These are phyloP conservation scores for Eimeria praecox DNA, from an alignment of 169 alveolate genomes.

Conservation along the genomic window DNA sequence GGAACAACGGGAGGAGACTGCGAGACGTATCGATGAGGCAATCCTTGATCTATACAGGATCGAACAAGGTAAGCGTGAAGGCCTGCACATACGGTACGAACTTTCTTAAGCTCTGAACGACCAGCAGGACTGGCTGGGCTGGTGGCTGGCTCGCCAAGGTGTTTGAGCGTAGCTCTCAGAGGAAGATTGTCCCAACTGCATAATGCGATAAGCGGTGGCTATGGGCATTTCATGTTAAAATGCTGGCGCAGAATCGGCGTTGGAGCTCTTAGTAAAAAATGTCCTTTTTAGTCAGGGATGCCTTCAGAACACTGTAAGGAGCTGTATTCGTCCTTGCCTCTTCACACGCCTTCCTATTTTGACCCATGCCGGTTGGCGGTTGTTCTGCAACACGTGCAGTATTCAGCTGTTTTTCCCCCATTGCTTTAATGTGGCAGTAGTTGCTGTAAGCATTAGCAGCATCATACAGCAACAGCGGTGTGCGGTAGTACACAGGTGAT, in stretches of 20 bases:
- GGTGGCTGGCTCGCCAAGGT: background rate
- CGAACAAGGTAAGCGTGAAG: constrained; percentile 73
- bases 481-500: background rate
- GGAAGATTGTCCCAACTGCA: background rate
- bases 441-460: background rate
- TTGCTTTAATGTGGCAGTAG: background rate
- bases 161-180: background rate
- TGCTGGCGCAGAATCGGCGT: constrained; percentile 71
- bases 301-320: constrained; percentile 63
- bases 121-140: background rate
- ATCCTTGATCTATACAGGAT: constrained; percentile 79
- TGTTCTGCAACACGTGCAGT: background rate
- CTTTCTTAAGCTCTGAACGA: background rate
- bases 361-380: background rate
- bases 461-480: background rate
- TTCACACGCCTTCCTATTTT: background rate
- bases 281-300: constrained; percentile 70
- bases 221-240: background rate
- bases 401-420: too few relatives aligned
- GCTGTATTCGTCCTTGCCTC: background rate
- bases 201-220: background rate
- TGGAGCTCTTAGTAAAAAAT: constrained; percentile 73
- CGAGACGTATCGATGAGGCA: constrained; percentile 81
- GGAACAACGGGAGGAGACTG: constrained; percentile 81
- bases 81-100: background rate